Evolutionary conservation across 1,284 basidiomycete genomes (phyloP), one percentile per base, ranked within the genome.

Genomic region (Takashimella koratensis): DNA sequence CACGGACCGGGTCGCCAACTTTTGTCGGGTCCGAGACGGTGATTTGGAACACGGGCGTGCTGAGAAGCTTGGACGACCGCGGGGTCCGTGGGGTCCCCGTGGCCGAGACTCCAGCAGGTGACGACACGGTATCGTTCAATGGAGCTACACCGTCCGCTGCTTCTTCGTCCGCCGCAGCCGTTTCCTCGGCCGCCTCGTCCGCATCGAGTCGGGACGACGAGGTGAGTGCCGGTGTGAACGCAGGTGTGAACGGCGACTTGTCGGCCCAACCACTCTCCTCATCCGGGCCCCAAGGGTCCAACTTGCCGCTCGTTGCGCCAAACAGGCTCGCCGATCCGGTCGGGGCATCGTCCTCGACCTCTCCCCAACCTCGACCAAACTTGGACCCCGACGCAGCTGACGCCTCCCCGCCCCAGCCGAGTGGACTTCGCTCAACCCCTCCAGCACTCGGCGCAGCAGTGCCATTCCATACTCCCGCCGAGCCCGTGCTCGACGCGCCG

Each of bases 11-110:
- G 69, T 94, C 91, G 22, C 93, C 93, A 27, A 96, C 87, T 64
- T 89, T 90, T 59, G 95, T 91, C 13, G 93, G 93, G 74, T 97
- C 93, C 47, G 90, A 88, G 19, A 97, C 90, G 0, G 86, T 83
- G 60, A 96, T 90, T 19, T 82, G 74, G 71, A 95, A 80, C 13
- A 76, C 58, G 2, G 76, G 77, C 12, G 70, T 63, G 41, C 36
- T 50, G 45, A 52, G 51, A 0, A 60, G 47, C 52, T 56, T 58
- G 42, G 50, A 52, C 19, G 47, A 59, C 47, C 50, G 62, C 30
- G 60, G 58, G 11, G 57, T 53, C 11, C 58, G 47, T 19, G 54
- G 54, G 3, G 54, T 53, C 4, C 47, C 47, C 23, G 27, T 49
- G 47, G 47, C 11, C 24, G 46, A 8, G n/a, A n/a, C n/a, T n/a